These are phyloP conservation scores for Terana coerulea DNA, from an alignment of 768 basidiomycete genomes.

Conservation along the genomic window DNA sequence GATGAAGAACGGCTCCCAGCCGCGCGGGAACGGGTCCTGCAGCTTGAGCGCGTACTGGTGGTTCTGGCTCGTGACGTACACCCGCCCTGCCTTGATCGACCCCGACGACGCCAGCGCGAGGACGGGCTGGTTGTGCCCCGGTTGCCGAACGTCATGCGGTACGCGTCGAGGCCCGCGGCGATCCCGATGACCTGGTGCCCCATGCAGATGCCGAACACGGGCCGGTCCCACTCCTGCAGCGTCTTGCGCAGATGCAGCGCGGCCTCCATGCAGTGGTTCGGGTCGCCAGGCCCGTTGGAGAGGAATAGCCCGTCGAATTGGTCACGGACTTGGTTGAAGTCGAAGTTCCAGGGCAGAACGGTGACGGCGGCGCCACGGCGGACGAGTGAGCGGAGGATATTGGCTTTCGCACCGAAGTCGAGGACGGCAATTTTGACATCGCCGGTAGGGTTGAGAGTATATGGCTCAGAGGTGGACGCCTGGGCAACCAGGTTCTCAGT, in stretches of 20 bases:
- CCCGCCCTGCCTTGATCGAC: constrained; percentile 91
- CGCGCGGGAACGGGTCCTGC: constrained; percentile 91
- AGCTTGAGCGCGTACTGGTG: constrained; percentile 97
- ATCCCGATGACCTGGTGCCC: constrained; percentile 98
- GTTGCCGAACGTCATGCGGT: constrained; percentile 99
- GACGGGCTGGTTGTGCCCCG: constrained; percentile 98
- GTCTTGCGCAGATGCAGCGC: constrained; percentile 78
- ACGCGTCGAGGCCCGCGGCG: constrained; percentile 94
- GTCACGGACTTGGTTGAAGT: constrained; percentile 90
- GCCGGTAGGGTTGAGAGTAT: constrained; percentile 81
- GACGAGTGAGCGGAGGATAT: constrained; percentile 91
- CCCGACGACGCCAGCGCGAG: constrained; percentile 91
- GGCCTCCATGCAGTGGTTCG: constrained; percentile 82
- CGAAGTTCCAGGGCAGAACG: constrained; percentile 95
- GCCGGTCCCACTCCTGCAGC: constrained; percentile 85
- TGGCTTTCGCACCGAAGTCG: constrained; percentile 97
- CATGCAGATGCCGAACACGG: constrained; percentile 99
- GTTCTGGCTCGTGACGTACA: constrained; percentile 98
- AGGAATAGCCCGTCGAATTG: constrained; percentile 94
- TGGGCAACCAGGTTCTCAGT: constrained; percentile 92
- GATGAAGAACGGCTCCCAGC: constrained; percentile 99
- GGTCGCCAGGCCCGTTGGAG: constrained; percentile 96
- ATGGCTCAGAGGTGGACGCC: constrained; percentile 81
- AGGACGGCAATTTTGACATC: constrained; percentile 92
- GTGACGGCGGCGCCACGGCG: constrained; percentile 90